Base-by-base conservation (phyloP, 805 yeast species). In the Cephaloascus albidus region DNA sequence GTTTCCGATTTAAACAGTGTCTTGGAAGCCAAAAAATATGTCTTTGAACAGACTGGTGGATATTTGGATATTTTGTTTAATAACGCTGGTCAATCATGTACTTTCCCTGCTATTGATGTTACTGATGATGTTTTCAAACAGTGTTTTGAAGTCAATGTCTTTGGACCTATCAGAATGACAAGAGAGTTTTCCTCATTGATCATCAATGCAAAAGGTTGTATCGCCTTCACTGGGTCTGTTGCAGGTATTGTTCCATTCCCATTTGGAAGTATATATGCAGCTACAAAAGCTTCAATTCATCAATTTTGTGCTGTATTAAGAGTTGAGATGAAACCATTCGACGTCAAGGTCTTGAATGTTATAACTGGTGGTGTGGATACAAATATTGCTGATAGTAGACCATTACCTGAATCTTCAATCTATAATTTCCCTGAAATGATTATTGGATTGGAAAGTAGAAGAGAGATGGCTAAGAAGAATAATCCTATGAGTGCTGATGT, bases 331-430 rank as follows among this genome's bases (percentile, higher is more conserved):
- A 74, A 74, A 52, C 83, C 86, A 3, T 79, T 82, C 49, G 83
- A 72, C 14, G 90, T 85, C 4, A 66, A 76, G 37, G 90, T 85
- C 0, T 64, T 81, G 43, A 80, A 81, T 48, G 67, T 80, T 10
- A 58, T 82, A 33, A 84, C 93, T 6, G 94, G 94, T 23, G 90
- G 85, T 30, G 93, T 85, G 23, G 60, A 62, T 18, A 81, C 93
- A 0, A 68, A 78, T 41, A 81, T 85, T 48, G 84, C 78, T 0
- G 90, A 84, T 48, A 73, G 63, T 2, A 66, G 86, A 46, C 70
- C 75, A 1, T 54, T 82, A 28, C 82, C 85, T 3, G 56, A 55
- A n/a, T 57, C 52, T 19, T 81, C 89, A 0, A 50, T 75, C 35
- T 82, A 66, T 51, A 63, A 72, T 42, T 54, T 60, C 27, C 71